Evolutionary conservation across 805 yeast species (phyloP), one percentile per base, ranked within the genome.

Genomic region (Schwanniomyces polymorphus): DNA sequence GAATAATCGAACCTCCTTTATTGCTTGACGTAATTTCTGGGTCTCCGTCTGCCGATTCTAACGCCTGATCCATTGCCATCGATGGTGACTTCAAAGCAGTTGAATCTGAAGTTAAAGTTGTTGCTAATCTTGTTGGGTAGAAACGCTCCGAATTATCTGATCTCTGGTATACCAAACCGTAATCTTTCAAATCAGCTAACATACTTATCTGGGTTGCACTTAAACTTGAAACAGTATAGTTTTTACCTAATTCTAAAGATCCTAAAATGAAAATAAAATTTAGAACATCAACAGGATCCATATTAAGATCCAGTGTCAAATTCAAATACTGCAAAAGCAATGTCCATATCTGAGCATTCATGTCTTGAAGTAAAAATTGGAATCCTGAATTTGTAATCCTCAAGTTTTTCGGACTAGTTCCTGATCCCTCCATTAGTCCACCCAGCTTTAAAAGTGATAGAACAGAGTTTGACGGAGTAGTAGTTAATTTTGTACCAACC

Each of bases 251-350:
- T 60, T 94, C 97, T 44, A 94, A 72, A 1, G 97, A 88, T 5
- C 98, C 98, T 38, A 94, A 72, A 82, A 92, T 85, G 69, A 94
- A 94, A 10, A 94, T 86, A 65, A 94, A 94, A 65, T 92, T 91
- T 40, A 94, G 74, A 31, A 94, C 96, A 59, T 94, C 99, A 16
- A 94, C 98, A 0, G 97, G 91, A 67, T 94, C 96, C 96, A 91
- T 89, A 59, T 88, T 82, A 43, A 89, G 75, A 25, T 84, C 83
- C 59, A 88, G 92, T 1, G 97, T 81, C 76, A 89, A 79, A 61
- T 88, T 86, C 51, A 94, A 70, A 62, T 94, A 94, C 62, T 94
- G 97, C 34, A 94, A 70, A 41, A 94, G 70, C 35, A 94, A 70
- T 0, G 97, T 85, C 99, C 99, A 94, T 14, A 94, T 85, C 66